Base-by-base conservation (phyloP, 331 rosid genomes). In the Acacia pycnantha region DNA sequence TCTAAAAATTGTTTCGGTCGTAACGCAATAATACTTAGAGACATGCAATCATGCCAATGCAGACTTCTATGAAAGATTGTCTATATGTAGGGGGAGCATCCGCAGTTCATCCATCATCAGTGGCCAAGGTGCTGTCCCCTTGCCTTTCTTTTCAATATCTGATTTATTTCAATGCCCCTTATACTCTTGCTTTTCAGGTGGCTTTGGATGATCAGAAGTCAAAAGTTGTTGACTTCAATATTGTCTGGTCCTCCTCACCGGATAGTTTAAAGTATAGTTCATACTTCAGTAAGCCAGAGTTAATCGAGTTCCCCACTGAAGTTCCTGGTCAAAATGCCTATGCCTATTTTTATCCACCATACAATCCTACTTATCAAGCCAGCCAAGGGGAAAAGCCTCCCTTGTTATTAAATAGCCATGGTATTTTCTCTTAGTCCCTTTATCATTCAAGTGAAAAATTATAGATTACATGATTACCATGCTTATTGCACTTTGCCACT, bases 51-150 rank as follows among this genome's bases (percentile, higher is more conserved):
- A 48, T 85, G 54, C 69, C 77, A 31, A 72, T 83, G 86, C 91
- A 95, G 99, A 87, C 86, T 40, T 88, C 85, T 76, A 92, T 92
- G n/a, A 82, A 77, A 74, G 64, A 80, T 77, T 82, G 92, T 84
- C 72, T 96, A 13, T 96, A 88, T 78, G 91, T 96, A 73, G 99
- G 90, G 87, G 98, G 99, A 83, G 98, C 97, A 1, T 93, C 98
- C 37, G 93, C 87, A 70, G 81, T 83, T 84, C 84, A 79, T 77
- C 97, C 98, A 5, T 84, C 86, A n/a, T 92, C 99, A 21, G 90
- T 96, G 82, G 99, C 97, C 76, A 91, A 91, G 97, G 99, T 92
- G 21, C 54, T 64, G 75, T 24, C 18, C 22, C 46, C 37, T 31
- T 71, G 11, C 70, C 18, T 61, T 70, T 15, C 40, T 46, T 16